Conservation (phyloP, 495 filamentous ascomycete genomes). For the Neurospora tetraspora region DNA sequence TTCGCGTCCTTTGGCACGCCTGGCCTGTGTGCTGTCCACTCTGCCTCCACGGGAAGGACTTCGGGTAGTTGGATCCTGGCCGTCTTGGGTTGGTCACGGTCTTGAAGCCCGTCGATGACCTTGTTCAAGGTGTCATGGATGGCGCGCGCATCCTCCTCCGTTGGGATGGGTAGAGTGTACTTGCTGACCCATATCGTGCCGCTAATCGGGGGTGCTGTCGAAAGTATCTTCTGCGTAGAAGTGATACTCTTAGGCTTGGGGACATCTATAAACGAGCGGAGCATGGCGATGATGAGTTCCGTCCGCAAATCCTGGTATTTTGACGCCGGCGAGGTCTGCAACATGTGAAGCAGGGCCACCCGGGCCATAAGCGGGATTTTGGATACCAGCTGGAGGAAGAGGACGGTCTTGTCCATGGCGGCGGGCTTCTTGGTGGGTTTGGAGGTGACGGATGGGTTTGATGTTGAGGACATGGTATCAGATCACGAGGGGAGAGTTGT, state of each 20-base stretch:
- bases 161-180: constrained; percentile 41
- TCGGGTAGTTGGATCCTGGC: constrained; percentile 31
- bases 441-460: neutral
- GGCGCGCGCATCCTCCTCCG: constrained; percentile 31
- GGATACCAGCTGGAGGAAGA: constrained; percentile 40
- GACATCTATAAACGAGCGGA: constrained; percentile 52
- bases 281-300: constrained; percentile 56
- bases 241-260: constrained; percentile 39
- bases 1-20: constrained; percentile 44
- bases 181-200: constrained; percentile 74
- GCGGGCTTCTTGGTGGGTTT: neutral
- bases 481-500: no score
- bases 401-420: constrained; percentile 18
- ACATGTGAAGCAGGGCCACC: constrained; percentile 54
- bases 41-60: constrained; percentile 56
- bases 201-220: constrained; percentile 58
- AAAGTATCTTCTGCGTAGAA: constrained; percentile 50
- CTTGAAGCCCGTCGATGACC: constrained; percentile 55
- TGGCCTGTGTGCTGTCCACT: constrained; percentile 74
- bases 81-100: constrained; percentile 19
- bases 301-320: constrained; percentile 73
- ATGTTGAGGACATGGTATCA: neutral
- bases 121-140: constrained; percentile 50
- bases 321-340: constrained; percentile 54
- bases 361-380: constrained; percentile 59